Conservation (phyloP, 495 filamentous ascomycete species). For the Rusavskia elegans region DNA sequence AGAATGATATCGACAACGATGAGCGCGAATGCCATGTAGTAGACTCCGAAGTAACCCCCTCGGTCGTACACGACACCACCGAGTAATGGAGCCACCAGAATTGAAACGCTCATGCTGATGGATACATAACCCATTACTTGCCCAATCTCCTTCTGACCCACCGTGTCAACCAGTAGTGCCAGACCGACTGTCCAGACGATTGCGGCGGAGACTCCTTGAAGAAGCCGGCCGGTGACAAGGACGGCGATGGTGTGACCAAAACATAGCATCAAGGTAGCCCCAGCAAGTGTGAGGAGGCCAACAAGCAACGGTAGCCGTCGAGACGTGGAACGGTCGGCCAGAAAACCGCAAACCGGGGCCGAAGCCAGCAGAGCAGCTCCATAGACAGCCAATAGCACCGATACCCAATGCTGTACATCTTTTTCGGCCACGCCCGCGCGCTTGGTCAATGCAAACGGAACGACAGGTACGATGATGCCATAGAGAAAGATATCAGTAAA, state of each 20-base stretch:
- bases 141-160: slow-evolving; percentile 49
- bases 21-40: slow-evolving; percentile 53
- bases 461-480: slow-evolving; percentile 64
- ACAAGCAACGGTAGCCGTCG: slow-evolving; percentile 53
- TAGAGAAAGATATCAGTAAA: slow-evolving; percentile 69
- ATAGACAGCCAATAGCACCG: slow-evolving; percentile 65
- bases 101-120: slow-evolving; percentile 50
- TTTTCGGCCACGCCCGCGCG: slow-evolving; percentile 41
- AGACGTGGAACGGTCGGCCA: slow-evolving; percentile 53
- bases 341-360: slow-evolving; percentile 26
- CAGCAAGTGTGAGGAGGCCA: slow-evolving; percentile 54
- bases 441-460: slow-evolving; percentile 58
- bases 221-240: slow-evolving; percentile 50
- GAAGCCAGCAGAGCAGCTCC: slow-evolving; percentile 53
- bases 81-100: slow-evolving; percentile 58
- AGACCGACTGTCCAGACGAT: slow-evolving; percentile 45
- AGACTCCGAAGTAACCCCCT: slow-evolving; percentile 62
- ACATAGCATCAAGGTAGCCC: slow-evolving; percentile 57
- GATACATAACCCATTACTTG: slow-evolving; percentile 61
- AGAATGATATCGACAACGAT: slow-evolving; percentile 55
- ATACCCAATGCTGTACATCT: slow-evolving; percentile 57
- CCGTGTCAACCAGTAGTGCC: slow-evolving; percentile 80
- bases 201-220: slow-evolving; percentile 64
- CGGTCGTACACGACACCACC: slow-evolving; percentile 65
- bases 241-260: slow-evolving; percentile 53